phyloP scores from a whole-genome alignment of 768 basidiomycete species.

The Tulasnella sp. region DNA sequence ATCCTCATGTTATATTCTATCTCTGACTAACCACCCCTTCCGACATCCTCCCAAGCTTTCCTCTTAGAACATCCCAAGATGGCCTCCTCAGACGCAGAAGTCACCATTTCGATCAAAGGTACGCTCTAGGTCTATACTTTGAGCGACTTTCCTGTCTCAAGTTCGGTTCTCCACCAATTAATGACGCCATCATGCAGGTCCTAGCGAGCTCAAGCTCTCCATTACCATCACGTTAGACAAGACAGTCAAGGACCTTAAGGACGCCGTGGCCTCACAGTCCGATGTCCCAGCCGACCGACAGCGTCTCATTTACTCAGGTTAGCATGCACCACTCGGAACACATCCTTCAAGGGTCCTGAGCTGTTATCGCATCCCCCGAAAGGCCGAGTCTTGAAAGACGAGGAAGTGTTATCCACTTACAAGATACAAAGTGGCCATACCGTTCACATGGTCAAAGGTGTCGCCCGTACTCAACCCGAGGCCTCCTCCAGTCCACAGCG shows the following conservation, averaged over 20 bases:
- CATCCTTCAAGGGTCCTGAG: background rate
- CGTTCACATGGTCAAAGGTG: constrained; percentile 92
- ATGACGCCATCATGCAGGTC: constrained; percentile 47
- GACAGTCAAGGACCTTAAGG: constrained; percentile 89
- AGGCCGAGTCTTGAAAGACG: constrained; percentile 85
- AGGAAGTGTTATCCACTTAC: constrained; percentile 79
- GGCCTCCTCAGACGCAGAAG: constrained; percentile 22
- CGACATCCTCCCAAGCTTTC: background rate
- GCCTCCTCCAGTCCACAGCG: constrained; percentile 53
- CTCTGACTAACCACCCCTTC: constrained; percentile 4
- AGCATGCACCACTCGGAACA: constrained; percentile 39
- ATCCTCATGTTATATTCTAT: background rate
- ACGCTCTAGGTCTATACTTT: background rate
- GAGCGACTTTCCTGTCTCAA: background rate
- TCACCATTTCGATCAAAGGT: constrained; percentile 43
- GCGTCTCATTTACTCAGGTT: constrained; percentile 90
- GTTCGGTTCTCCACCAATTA: background rate
- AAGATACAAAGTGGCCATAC: constrained; percentile 88
- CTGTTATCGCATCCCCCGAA: constrained; percentile 11
- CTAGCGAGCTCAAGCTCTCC: constrained; percentile 90
- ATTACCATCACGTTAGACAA: constrained; percentile 80
- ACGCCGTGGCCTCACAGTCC: constrained; percentile 80
- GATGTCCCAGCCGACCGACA: constrained; percentile 87
- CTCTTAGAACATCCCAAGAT: background rate
- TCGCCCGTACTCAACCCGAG: constrained; percentile 51